Conservation (phyloP, 208 protist genomes). For the Leishmania braziliensis region DNA sequence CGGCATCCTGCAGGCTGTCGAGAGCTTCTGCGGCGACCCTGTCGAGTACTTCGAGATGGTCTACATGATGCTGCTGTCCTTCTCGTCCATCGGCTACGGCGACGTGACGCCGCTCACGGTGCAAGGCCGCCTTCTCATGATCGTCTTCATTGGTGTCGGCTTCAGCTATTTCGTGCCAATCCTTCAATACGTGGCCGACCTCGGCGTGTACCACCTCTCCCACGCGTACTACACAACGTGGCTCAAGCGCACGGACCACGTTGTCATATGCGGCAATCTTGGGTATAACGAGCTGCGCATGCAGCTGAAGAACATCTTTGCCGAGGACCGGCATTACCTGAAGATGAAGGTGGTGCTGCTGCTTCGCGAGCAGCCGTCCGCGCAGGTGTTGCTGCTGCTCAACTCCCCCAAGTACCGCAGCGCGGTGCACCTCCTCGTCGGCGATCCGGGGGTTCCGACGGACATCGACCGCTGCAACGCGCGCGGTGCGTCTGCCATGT, state of each 20-base stretch:
- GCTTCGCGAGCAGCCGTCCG: constrained; percentile 30
- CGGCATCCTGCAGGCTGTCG: constrained; percentile 39
- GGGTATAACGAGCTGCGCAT: constrained; percentile 38
- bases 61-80: constrained; percentile 47
- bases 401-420: constrained; percentile 48
- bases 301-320: constrained; percentile 46
- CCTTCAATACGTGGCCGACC: constrained; percentile 39
- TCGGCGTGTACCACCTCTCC: constrained; percentile 34
- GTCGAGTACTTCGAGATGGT: constrained; percentile 41
- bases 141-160: constrained; percentile 42
- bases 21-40: constrained; percentile 40
- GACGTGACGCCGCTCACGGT: constrained; percentile 34
- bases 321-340: constrained; percentile 33
- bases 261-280: constrained; percentile 35
- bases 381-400: constrained; percentile 35
- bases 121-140: constrained; percentile 34
- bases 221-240: constrained; percentile 36
- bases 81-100: constrained; percentile 47
- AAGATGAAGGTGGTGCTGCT: constrained; percentile 40
- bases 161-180: constrained; percentile 41
- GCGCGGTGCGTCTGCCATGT: constrained; percentile 41
- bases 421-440: constrained; percentile 32
- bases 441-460: constrained; percentile 22
- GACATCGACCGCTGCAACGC: constrained; percentile 48
- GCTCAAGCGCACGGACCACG: constrained; percentile 41